Evolutionary conservation across 495 filamentous ascomycete genomes (phyloP), one percentile per base, ranked within the genome.

Genomic region (Emericellopsis terricola): DNA sequence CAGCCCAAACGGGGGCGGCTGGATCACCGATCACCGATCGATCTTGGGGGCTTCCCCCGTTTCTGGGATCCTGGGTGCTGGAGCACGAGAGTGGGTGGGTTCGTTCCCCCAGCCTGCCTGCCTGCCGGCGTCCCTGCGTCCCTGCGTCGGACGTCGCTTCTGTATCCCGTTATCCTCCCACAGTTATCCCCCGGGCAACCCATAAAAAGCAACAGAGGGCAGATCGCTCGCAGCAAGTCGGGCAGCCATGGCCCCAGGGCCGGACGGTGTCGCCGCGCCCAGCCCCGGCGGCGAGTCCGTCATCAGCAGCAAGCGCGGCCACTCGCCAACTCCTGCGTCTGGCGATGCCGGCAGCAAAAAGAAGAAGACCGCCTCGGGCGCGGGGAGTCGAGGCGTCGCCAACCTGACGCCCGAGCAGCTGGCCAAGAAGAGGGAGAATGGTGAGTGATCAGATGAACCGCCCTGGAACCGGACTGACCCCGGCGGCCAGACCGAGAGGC

Each of bases 381-480:
- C 52, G 6, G 51, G 52, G 10, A 56, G 66, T 13, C 64, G 75
- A 34, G 73, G 73, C 9, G 73, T 80, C 13, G 72, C 73, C 33
- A 77, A 74, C 43, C 60, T 80, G 41, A 80, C 73, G 4, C 73
- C 73, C 10, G 73, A 77, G 34, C 73, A 80, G 49, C 51, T 80
- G 38, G 71, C 66, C 1, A 75, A 76, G 59, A 89, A 89, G 51
- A 68, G 81, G 40, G 80, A 78, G 37, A 85, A 85, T 51, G 81
- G 60, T 64, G 17, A 36, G 45, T 43, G 31, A 15, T 34, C 16
- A 15, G 18, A n/a, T n/a, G n/a, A 40, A 41, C 15, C 29, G 28
- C n/a, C 37, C 7, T 4, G 39, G 15, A 26, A 26, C 36, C 38
- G 29, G 6, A 31, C 15, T 11, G 20, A 19, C 3, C 31, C 29